Evolutionary conservation across 495 filamentous ascomycete species (phyloP).

Genomic region (Chaetomium cochliodes): DNA sequence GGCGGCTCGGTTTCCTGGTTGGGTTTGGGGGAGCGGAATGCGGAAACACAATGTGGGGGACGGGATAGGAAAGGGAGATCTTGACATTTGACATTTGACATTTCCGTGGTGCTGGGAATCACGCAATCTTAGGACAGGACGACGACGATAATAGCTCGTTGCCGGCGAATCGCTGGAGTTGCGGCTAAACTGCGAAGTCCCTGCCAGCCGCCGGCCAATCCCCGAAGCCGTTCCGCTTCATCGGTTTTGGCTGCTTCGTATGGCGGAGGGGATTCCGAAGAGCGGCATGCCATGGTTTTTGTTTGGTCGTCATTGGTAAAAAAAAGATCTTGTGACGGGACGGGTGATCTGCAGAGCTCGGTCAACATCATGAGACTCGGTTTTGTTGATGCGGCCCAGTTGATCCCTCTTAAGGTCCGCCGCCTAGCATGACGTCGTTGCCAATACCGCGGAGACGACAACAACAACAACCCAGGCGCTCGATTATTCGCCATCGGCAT

Average conservation of each 20-base stretch:
- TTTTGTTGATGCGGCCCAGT: too few relatives aligned
- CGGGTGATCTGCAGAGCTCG: too few relatives aligned
- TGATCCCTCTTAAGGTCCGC: too few relatives aligned
- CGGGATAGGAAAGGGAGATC: background rate
- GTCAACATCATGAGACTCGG: too few relatives aligned
- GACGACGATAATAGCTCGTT: too few relatives aligned
- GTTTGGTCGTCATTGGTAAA: too few relatives aligned
- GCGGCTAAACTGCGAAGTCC: constrained; percentile 4
- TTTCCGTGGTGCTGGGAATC: background rate
- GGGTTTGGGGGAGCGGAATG: background rate
- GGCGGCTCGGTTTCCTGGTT: background rate
- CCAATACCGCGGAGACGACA: background rate
- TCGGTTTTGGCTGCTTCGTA: background rate
- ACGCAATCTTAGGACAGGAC: background rate
- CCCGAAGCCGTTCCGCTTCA: background rate
- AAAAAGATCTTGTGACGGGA: too few relatives aligned
- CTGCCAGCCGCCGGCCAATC: background rate
- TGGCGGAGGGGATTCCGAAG: background rate
- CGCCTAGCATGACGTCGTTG: too few relatives aligned
- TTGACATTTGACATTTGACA: background rate
- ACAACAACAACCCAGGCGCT: background rate
- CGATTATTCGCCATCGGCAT: constrained; percentile 27
- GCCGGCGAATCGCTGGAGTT: background rate
- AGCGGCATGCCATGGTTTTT: too few relatives aligned
- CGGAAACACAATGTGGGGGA: constrained; percentile 3